Conservation (phyloP, 2,329 filamentous ascomycete genomes). For the Epichloe amarillans region DNA sequence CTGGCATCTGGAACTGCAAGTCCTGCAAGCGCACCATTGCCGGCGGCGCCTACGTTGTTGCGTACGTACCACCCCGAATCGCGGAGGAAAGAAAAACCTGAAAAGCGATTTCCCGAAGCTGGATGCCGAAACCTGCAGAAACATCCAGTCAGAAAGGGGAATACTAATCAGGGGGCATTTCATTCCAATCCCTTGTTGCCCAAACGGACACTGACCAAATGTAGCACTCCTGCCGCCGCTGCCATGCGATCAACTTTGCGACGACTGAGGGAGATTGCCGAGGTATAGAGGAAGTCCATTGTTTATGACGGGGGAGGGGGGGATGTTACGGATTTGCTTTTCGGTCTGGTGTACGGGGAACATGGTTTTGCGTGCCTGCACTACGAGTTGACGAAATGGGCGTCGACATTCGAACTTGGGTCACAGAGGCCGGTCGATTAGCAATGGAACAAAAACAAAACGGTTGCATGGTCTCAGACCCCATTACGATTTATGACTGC, state of each 20-base stretch:
- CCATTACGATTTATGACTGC: background rate
- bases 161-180: background rate
- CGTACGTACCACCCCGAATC: conserved; percentile 51
- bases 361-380: conserved; percentile 30
- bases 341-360: conserved; percentile 33
- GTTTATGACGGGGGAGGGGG: conserved; percentile 12
- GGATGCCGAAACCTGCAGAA: background rate
- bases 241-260: conserved; percentile 93
- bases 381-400: conserved; percentile 28
- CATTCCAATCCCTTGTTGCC: background rate
- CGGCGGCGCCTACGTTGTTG: conserved; percentile 79
- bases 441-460: conserved; percentile 26
- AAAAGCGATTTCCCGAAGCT: background rate
- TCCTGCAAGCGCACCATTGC: conserved; percentile 74
- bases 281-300: conserved; percentile 53
- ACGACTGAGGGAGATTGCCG: conserved; percentile 92
- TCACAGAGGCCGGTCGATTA: conserved; percentile 29
- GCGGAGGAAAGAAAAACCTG: background rate
- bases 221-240: conserved; percentile 79
- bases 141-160: background rate
- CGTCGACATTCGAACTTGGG: conserved; percentile 27
- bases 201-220: background rate
- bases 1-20: conserved; percentile 96
- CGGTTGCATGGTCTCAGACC: conserved; percentile 23
- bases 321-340: conserved; percentile 29